phyloP scores from a whole-genome alignment of 345 rosid species.

The Noccaea caerulescens region DNA sequence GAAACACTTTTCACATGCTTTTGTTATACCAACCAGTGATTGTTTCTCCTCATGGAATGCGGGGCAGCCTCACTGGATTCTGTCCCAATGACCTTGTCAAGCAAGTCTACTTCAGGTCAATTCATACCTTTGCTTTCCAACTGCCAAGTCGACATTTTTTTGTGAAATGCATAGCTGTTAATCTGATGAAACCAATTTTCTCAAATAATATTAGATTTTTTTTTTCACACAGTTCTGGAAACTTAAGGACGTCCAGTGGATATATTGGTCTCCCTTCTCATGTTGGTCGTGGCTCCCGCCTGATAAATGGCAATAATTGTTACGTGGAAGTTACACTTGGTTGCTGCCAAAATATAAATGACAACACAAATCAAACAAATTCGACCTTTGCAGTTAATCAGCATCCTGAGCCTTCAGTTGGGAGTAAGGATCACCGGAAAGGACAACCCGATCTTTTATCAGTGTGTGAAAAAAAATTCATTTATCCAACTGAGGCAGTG shows the following conservation, averaged over 20 bases:
- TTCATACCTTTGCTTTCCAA: conserved; percentile 9
- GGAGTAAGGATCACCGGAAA: conserved; percentile 65
- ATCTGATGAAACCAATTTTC: conserved; percentile 16
- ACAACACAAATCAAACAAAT: conserved; percentile 51
- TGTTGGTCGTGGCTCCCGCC: conserved; percentile 66
- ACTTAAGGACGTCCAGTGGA: conserved; percentile 61
- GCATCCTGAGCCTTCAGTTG: conserved; percentile 59
- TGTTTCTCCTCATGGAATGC: conserved; percentile 97
- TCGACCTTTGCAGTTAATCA: conserved; percentile 52
- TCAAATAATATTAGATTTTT: conserved; percentile 25
- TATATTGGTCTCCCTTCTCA: conserved; percentile 69
- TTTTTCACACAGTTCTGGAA: conserved; percentile 59
- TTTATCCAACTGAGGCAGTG: conserved; percentile 90
- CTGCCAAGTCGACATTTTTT: conserved; percentile 6
- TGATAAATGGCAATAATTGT: conserved; percentile 67
- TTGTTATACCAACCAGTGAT: conserved; percentile 62
- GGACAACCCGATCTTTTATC: conserved; percentile 51
- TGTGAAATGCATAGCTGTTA: conserved; percentile 15
- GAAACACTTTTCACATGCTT: conserved; percentile 38
- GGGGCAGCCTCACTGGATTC: conserved; percentile 88
- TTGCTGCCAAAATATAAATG: conserved; percentile 56
- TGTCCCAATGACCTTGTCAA: conserved; percentile 94
- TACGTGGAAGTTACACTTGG: conserved; percentile 90
- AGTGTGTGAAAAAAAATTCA: conserved; percentile 63
- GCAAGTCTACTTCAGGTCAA: conserved; percentile 83